phyloP scores from a whole-genome alignment of 306 rosid genomes.

The Amphicarpaea edgeworthii region DNA sequence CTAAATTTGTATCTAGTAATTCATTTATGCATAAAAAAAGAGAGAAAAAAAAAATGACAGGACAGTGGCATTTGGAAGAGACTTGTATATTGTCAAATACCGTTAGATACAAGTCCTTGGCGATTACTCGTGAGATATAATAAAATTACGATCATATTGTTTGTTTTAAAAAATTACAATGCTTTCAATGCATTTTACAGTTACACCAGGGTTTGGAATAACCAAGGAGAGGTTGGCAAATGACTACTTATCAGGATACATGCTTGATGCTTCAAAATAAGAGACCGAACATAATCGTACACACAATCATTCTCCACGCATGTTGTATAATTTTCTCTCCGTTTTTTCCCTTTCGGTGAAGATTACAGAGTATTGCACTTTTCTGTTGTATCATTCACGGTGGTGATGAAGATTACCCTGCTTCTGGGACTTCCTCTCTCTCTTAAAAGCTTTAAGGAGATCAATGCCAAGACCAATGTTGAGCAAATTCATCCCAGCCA shows the following conservation, averaged over 20 bases:
- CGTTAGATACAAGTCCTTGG: too few relatives aligned
- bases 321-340: background rate
- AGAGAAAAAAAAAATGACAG: too few relatives aligned
- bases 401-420: constrained; percentile 37
- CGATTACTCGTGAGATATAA: too few relatives aligned
- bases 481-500: constrained; percentile 89
- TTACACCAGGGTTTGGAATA: background rate
- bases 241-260: background rate
- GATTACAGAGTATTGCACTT: background rate
- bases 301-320: background rate
- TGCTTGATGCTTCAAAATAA: background rate
- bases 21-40: too few relatives aligned
- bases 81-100: too few relatives aligned
- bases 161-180: too few relatives aligned
- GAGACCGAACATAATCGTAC: background rate
- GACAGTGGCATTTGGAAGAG: too few relatives aligned
- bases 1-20: too few relatives aligned
- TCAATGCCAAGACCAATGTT: constrained; percentile 87
- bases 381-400: constrained; percentile 56
- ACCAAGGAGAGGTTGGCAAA: background rate
- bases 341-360: background rate
- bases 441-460: constrained; percentile 76
- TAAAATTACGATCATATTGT: too few relatives aligned
- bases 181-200: too few relatives aligned
- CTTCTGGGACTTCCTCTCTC: constrained; percentile 61